Percentiles rank a stretch among this genome's conserved stretches.
phyloP scores from a whole-genome alignment of 768 basidiomycete species.

The Boletus vermiculosoides region DNA sequence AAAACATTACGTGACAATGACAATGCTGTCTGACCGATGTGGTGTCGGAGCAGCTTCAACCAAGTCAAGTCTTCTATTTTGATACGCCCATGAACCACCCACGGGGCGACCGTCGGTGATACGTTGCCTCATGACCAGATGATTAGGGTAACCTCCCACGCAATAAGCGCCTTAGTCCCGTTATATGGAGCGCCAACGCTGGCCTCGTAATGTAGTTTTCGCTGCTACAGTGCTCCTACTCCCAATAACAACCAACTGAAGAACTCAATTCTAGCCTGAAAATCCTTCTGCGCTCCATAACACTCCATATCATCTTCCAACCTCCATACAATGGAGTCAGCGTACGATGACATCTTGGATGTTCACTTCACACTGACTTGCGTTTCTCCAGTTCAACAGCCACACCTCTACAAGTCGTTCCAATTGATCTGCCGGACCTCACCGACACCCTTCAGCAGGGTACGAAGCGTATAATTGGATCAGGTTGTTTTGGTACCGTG shows the following conservation, averaged over 20 bases:
- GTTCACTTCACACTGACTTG: neutral
- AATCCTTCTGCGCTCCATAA: neutral
- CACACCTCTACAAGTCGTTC: neutral
- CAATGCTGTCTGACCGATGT: too few species aligned
- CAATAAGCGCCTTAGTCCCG: neutral
- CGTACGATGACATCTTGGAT: neutral
- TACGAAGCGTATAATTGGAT: neutral
- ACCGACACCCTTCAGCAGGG: neutral
- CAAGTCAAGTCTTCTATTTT: neutral
- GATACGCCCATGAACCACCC: neutral
- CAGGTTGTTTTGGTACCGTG: neutral
- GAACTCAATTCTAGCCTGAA: neutral
- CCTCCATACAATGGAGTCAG: neutral
- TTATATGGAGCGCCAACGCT: neutral
- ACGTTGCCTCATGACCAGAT: neutral
- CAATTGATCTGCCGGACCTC: neutral
- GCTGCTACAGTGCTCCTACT: neutral
- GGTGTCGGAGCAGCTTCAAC: neutral
- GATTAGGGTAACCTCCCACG: too few species aligned
- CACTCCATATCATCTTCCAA: neutral
- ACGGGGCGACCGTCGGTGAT: too few species aligned
- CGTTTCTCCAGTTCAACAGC: neutral
- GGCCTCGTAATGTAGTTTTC: neutral
- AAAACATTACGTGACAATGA: too few species aligned
- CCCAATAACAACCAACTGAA: neutral